Percentiles rank a stretch among this genome's conserved stretches.
Conservation (phyloP, 108 stramenopile species). For the Asterionellopsis glacialis region DNA sequence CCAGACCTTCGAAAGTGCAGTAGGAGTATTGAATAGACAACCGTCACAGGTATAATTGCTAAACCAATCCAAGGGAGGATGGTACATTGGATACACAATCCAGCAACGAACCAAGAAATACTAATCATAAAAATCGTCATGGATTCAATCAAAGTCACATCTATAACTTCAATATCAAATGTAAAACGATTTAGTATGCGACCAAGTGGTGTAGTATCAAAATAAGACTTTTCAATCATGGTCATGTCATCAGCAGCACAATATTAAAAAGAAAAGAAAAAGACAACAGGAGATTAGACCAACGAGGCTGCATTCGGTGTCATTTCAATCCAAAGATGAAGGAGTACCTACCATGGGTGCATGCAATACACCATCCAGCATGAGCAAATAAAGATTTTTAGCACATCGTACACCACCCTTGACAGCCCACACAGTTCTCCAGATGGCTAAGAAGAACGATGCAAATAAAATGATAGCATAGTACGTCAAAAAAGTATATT, state of each 20-base stretch:
- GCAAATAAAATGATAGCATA: slow-evolving; percentile 45
- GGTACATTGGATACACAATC: slow-evolving; percentile 45
- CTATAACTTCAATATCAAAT: slow-evolving; percentile 85
- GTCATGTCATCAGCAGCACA: slow-evolving; percentile 1
- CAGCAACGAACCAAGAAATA: slow-evolving; percentile 57
- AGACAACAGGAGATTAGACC: too few relatives aligned
- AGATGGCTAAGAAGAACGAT: slow-evolving; percentile 42
- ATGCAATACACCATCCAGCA: slow-evolving; percentile 33
- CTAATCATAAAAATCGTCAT: slow-evolving; percentile 74
- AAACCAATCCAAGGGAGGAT: slow-evolving; percentile 75
- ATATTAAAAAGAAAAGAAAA: too few relatives aligned
- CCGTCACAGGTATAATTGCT: slow-evolving; percentile 45
- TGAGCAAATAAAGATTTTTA: slow-evolving; percentile 10
- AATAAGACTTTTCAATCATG: slow-evolving; percentile 70
- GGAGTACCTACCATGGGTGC: slow-evolving; percentile 32
- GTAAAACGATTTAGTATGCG: slow-evolving; percentile 92
- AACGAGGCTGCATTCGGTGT: too few relatives aligned
- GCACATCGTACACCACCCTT: slow-evolving; percentile 9
- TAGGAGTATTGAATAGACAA: slow-evolving; percentile 53
- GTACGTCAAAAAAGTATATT: slow-evolving; percentile 49
- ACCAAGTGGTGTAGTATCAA: slow-evolving; percentile 93
- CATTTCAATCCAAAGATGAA: too few relatives aligned
- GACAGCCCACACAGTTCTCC: slow-evolving; percentile 43
- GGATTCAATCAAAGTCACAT: slow-evolving; percentile 60
- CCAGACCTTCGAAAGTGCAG: slow-evolving; percentile 70